Percentiles rank a stretch among this genome's conserved stretches.
phyloP scores from a whole-genome alignment of 179 eudicot genomes.

The Drosera spatulata region DNA sequence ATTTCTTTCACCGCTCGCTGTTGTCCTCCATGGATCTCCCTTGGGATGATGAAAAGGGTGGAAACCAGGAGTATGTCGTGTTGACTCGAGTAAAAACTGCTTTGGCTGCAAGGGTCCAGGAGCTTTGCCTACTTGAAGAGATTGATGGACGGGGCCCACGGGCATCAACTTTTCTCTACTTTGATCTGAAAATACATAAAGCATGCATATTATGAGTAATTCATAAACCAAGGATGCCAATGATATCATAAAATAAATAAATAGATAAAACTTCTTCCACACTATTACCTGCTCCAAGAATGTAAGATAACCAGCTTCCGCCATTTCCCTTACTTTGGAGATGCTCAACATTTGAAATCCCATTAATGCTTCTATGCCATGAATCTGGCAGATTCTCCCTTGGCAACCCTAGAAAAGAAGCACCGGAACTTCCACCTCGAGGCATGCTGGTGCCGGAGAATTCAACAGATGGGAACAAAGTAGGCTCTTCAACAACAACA shows the following conservation, averaged over 20 bases:
- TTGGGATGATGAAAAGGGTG: conserved; percentile 20
- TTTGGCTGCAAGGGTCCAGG: conserved; percentile 23
- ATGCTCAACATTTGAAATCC: conserved; percentile 16
- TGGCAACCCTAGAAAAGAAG: conserved; percentile 16
- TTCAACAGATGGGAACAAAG: conserved; percentile 23
- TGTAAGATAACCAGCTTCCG: conserved; percentile 29
- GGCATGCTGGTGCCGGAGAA: conserved; percentile 15
- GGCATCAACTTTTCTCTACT: conserved; percentile 18
- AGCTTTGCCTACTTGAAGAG: conserved; percentile 26
- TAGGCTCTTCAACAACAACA: conserved; percentile 37
- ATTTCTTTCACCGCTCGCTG: conserved; percentile 6
- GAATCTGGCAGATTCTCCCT: conserved; percentile 27
- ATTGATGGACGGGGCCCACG: conserved; percentile 17
- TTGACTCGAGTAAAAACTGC: conserved; percentile 16
- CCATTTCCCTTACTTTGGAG: conserved; percentile 23
- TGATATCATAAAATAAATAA: too few species aligned
- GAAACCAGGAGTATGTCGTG: conserved; percentile 21
- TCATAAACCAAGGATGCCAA: too few species aligned
- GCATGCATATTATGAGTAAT: neutral
- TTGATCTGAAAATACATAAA: conserved; percentile 27
- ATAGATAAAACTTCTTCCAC: neutral
- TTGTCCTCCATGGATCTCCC: conserved; percentile 28
- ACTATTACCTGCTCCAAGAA: conserved; percentile 51
- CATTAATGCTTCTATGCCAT: conserved; percentile 20
- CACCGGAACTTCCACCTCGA: neutral